These are phyloP conservation scores for Xenoacremonium recifei DNA, from an alignment of 2,329 filamentous ascomycete species.

Conservation along the genomic window DNA sequence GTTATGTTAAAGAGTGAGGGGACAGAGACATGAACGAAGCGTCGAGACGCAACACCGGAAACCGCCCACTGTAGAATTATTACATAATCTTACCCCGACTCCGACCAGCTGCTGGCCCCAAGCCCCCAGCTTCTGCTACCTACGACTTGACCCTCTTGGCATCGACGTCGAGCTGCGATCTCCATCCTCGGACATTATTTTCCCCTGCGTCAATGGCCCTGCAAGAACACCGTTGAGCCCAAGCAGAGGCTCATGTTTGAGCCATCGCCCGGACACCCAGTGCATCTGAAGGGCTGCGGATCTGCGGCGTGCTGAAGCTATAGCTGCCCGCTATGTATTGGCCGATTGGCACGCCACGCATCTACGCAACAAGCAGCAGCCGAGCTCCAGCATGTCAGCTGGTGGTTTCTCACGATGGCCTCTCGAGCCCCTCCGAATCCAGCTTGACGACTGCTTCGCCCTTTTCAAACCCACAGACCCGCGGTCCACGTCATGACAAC, in stretches of 20 bases:
- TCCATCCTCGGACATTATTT: slow-evolving; percentile 7
- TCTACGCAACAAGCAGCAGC: slow-evolving; percentile 75
- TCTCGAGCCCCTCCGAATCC: slow-evolving; percentile 34
- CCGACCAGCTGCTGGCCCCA: too few relatives aligned
- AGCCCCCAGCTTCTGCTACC: too few relatives aligned
- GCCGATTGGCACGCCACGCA: slow-evolving; percentile 80
- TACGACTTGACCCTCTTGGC: too few relatives aligned
- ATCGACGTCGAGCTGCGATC: slow-evolving; percentile 12
- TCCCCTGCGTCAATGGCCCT: slow-evolving; percentile 21
- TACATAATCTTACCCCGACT: too few relatives aligned
- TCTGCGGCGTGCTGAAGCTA: slow-evolving; percentile 22
- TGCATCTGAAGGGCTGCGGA: slow-evolving; percentile 16
- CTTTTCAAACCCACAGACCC: slow-evolving; percentile 17
- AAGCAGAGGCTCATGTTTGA: slow-evolving; percentile 26
- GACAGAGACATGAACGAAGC: too few relatives aligned
- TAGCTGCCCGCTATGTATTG: slow-evolving; percentile 71
- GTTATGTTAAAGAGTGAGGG: too few relatives aligned
- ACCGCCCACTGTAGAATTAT: too few relatives aligned
- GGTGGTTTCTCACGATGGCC: slow-evolving; percentile 61
- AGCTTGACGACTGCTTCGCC: slow-evolving; percentile 16
- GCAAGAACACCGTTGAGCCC: slow-evolving; percentile 13
- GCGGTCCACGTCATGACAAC: slow-evolving; percentile 31
- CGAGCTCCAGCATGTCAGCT: slow-evolving; percentile 49
- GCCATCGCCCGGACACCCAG: slow-evolving; percentile 14
- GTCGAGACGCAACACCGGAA: too few relatives aligned